Evolutionary conservation across 805 yeast species (phyloP).

Genomic region (Zygoascus bituminiphila): DNA sequence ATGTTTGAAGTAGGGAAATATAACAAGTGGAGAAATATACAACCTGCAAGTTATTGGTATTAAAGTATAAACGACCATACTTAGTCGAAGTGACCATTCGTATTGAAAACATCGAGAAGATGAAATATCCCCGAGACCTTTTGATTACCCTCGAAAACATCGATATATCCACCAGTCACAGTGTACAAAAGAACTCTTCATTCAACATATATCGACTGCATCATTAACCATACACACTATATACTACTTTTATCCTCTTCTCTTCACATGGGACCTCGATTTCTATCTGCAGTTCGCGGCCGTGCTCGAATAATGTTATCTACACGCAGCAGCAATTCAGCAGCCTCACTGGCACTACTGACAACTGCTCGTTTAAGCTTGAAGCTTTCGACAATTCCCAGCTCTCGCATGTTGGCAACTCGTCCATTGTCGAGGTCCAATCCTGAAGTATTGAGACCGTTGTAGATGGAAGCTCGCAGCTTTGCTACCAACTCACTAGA

Average conservation of each 20-base stretch:
- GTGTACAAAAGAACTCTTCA: too few species aligned
- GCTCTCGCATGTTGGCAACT: constrained; percentile 88
- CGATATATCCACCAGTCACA: too few species aligned
- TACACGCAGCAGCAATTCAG: constrained; percentile 89
- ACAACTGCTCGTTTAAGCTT: constrained; percentile 92
- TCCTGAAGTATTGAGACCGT: constrained; percentile 88
- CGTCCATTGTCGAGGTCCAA: constrained; percentile 76
- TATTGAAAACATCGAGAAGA: too few species aligned
- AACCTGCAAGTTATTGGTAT: too few species aligned
- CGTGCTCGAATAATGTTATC: constrained; percentile 95
- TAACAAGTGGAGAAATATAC: too few species aligned
- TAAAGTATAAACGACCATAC: too few species aligned
- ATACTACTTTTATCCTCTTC: neutral
- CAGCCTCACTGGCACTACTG: constrained; percentile 94
- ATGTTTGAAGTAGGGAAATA: too few species aligned
- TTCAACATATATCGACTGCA: neutral
- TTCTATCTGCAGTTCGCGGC: constrained; percentile 94
- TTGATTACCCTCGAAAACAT: too few species aligned
- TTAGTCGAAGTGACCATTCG: too few species aligned
- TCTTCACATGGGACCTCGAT: constrained; percentile 24
- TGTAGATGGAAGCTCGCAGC: constrained; percentile 81
- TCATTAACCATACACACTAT: neutral
- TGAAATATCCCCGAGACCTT: too few species aligned
- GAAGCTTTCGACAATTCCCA: constrained; percentile 87
- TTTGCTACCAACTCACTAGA: constrained; percentile 87